phyloP scores from a whole-genome alignment of 2,329 filamentous ascomycete genomes.

The Aulographum hederae region DNA sequence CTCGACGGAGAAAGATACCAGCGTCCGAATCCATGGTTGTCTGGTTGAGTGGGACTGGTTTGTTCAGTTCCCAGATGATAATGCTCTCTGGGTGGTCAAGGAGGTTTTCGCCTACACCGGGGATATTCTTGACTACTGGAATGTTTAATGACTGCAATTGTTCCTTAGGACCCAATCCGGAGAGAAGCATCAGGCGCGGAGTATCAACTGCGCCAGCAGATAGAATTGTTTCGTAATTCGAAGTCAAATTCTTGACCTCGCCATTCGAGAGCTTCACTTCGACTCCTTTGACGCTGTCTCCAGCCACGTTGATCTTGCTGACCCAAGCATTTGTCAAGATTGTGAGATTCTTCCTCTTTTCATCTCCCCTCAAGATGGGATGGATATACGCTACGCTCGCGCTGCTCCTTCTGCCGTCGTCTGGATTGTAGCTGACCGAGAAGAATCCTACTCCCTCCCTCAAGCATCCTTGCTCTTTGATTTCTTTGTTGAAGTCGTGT shows the following conservation, averaged over 20 bases:
- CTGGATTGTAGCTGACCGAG: slow-evolving; percentile 79
- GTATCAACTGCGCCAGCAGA: slow-evolving; percentile 70
- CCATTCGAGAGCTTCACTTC: slow-evolving; percentile 47
- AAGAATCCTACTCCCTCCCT: slow-evolving; percentile 74
- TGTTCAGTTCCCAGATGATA: slow-evolving; percentile 64
- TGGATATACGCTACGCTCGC: slow-evolving; percentile 88
- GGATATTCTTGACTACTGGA: slow-evolving; percentile 39
- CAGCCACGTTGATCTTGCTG: slow-evolving; percentile 55
- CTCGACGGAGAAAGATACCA: slow-evolving; percentile 70
- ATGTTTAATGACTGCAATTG: slow-evolving; percentile 28
- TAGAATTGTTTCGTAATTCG: slow-evolving; percentile 61
- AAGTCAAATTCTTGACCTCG: slow-evolving; percentile 33
- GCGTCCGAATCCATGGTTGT: slow-evolving; percentile 87
- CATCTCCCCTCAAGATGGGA: slow-evolving; percentile 67
- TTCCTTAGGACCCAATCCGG: slow-evolving; percentile 29
- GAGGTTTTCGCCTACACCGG: slow-evolving; percentile 45
- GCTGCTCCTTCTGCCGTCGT: slow-evolving; percentile 67
- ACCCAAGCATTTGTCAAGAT: slow-evolving; percentile 81
- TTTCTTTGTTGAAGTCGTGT: slow-evolving; percentile 74
- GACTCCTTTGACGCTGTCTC: slow-evolving; percentile 54
- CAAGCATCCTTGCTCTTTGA: slow-evolving; percentile 52
- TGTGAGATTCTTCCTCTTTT: slow-evolving; percentile 68
- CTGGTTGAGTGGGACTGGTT: slow-evolving; percentile 57
- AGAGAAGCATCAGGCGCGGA: slow-evolving; percentile 42
- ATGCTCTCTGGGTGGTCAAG: slow-evolving; percentile 48